Evolutionary conservation across 2,329 filamentous ascomycete genomes (phyloP).

Genomic region (Nemania sp.): DNA sequence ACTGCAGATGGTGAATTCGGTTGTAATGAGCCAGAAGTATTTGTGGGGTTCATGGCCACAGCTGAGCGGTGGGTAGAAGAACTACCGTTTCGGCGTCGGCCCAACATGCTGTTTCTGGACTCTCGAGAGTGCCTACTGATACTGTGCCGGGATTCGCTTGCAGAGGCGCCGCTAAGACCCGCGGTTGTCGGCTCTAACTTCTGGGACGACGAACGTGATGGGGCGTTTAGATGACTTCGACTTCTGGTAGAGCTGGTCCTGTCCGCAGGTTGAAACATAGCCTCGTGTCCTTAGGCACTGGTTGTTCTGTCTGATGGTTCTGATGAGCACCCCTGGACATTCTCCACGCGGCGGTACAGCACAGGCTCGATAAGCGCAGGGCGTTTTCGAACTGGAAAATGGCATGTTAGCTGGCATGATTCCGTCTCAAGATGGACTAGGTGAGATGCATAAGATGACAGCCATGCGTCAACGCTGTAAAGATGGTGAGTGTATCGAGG

Average conservation of each 20-base stretch:
- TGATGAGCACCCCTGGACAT: slow-evolving; percentile 39
- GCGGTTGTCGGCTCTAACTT: slow-evolving; percentile 63
- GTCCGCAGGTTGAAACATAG: slow-evolving; percentile 32
- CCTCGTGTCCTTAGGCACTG: slow-evolving; percentile 34
- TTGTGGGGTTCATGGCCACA: slow-evolving; percentile 57
- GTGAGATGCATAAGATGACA: not conserved
- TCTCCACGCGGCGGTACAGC: slow-evolving; percentile 7
- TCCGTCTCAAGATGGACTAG: not conserved
- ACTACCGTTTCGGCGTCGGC: slow-evolving; percentile 68
- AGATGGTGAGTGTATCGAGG: not conserved
- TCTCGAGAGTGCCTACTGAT: slow-evolving; percentile 68
- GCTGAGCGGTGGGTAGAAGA: slow-evolving; percentile 67
- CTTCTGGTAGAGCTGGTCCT: slow-evolving; percentile 40
- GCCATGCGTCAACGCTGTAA: not conserved
- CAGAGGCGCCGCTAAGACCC: slow-evolving; percentile 63
- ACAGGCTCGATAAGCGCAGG: slow-evolving; percentile 20
- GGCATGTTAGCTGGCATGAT: slow-evolving; percentile 1
- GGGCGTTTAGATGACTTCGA: slow-evolving; percentile 59
- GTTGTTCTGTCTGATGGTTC: slow-evolving; percentile 35
- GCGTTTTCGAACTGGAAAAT: slow-evolving; percentile 20
- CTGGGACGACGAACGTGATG: slow-evolving; percentile 66
- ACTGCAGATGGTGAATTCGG: slow-evolving; percentile 56
- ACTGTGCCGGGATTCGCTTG: slow-evolving; percentile 63
- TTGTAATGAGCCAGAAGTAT: slow-evolving; percentile 54
- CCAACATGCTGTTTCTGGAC: slow-evolving; percentile 67